A percentile compares a stretch with the other conserved stretches of the same genome.
phyloP scores from a whole-genome alignment of 2,329 filamentous ascomycete species.

The Cercospora sp. region DNA sequence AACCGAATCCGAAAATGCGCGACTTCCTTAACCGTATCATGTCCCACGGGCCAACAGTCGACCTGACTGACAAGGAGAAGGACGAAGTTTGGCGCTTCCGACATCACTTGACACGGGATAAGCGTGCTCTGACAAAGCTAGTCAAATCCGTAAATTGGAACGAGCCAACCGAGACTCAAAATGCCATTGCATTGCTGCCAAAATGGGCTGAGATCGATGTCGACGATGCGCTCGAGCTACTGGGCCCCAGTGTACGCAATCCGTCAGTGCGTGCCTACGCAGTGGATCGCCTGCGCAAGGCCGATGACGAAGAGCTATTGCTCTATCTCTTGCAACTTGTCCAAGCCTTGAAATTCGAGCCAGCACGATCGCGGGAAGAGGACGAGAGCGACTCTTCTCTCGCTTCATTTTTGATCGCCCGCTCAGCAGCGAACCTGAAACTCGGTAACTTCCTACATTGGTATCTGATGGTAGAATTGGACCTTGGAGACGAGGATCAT shows the following conservation, averaged over 20 bases:
- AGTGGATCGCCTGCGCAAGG: slow-evolving; percentile 85
- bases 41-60: slow-evolving; percentile 87
- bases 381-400: slow-evolving; percentile 75
- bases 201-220: slow-evolving; percentile 98
- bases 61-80: slow-evolving; percentile 85
- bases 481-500: slow-evolving; percentile 61
- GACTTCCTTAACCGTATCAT: slow-evolving; percentile 91
- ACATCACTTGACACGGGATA: slow-evolving; percentile 90
- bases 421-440: slow-evolving; percentile 83
- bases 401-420: slow-evolving; percentile 82
- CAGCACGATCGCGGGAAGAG: slow-evolving; percentile 45
- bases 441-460: slow-evolving; percentile 95
- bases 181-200: slow-evolving; percentile 83
- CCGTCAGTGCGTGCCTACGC: slow-evolving; percentile 86
- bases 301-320: slow-evolving; percentile 87
- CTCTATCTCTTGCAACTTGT: slow-evolving; percentile 92
- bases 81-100: slow-evolving; percentile 97
- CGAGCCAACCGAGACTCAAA: slow-evolving; percentile 78
- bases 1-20: slow-evolving; percentile 91
- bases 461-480: slow-evolving; percentile 98
- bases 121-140: slow-evolving; percentile 84
- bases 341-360: slow-evolving; percentile 92
- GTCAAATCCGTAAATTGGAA: slow-evolving; percentile 97
- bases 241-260: slow-evolving; percentile 90
- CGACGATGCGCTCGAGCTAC: slow-evolving; percentile 89